Conservation (phyloP, 2,329 filamentous ascomycete genomes). For the Aspergillus sp. region DNA sequence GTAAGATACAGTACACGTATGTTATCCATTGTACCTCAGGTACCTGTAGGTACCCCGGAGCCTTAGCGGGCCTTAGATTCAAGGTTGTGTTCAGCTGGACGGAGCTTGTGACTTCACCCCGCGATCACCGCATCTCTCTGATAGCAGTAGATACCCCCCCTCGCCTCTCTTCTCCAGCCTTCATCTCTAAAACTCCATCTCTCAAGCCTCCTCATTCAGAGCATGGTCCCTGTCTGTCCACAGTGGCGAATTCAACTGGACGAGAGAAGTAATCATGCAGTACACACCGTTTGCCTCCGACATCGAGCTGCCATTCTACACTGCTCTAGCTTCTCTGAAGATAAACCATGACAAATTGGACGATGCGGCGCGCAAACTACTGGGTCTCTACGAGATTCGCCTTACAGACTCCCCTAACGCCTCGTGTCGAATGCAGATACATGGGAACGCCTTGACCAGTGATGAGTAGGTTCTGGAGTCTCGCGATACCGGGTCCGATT, state of each 20-base stretch:
- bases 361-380: slow-evolving; percentile 81
- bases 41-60: neutral
- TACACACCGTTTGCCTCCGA: slow-evolving; percentile 92
- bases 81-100: too few species aligned
- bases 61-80: too few species aligned
- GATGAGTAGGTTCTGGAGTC: slow-evolving; percentile 66
- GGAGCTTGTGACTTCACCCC: too few species aligned
- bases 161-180: too few species aligned
- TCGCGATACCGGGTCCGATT: neutral
- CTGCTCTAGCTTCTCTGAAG: slow-evolving; percentile 85
- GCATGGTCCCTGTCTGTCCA: too few species aligned
- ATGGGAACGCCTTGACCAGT: slow-evolving; percentile 79
- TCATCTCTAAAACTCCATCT: too few species aligned
- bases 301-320: slow-evolving; percentile 94
- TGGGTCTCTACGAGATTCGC: slow-evolving; percentile 86
- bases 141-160: too few species aligned
- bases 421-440: slow-evolving; percentile 86
- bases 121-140: too few species aligned
- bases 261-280: slow-evolving; percentile 48
- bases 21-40: neutral
- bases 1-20: neutral
- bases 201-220: too few species aligned
- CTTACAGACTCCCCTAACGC: slow-evolving; percentile 67
- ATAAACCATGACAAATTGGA: slow-evolving; percentile 97
- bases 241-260: neutral